A percentile compares a stretch with the other conserved stretches of the same genome.
Conservation (phyloP, 2,329 filamentous ascomycete genomes). For the Parafenestella ontariensis region DNA sequence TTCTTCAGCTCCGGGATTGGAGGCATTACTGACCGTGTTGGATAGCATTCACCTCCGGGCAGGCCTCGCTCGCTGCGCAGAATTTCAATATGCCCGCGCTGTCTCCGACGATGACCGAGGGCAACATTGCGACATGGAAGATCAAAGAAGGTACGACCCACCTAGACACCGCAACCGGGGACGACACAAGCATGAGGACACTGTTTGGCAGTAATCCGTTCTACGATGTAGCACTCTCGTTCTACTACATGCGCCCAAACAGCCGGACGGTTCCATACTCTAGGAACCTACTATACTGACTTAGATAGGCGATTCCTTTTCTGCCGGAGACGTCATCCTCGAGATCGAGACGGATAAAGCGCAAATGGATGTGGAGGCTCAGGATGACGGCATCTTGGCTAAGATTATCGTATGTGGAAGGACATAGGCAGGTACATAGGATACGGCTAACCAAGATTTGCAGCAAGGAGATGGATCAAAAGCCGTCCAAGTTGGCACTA, state of each 20-base stretch:
- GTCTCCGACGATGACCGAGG: slow-evolving; percentile 93
- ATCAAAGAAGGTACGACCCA: slow-evolving; percentile 72
- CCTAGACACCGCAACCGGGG: not conserved
- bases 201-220: no score
- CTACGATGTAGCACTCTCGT: not conserved
- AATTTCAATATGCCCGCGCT: slow-evolving; percentile 92
- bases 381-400: slow-evolving; percentile 84
- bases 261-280: not conserved
- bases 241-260: not conserved
- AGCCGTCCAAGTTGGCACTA: slow-evolving; percentile 75
- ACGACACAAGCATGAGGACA: no score
- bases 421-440: not conserved
- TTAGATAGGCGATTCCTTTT: slow-evolving; percentile 70
- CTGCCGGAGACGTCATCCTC: slow-evolving; percentile 83
- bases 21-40: slow-evolving; percentile 26
- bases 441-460: slow-evolving; percentile 12
- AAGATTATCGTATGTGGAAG: slow-evolving; percentile 70
- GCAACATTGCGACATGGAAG: slow-evolving; percentile 84
- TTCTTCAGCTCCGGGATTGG: slow-evolving; percentile 15
- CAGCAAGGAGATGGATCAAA: slow-evolving; percentile 74
- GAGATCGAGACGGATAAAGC: slow-evolving; percentile 96
- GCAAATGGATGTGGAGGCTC: slow-evolving; percentile 92
- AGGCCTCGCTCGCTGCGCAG: slow-evolving; percentile 73
- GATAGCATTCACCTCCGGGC: slow-evolving; percentile 69
- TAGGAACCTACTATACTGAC: slow-evolving; percentile 20